Conservation (phyloP, 1,139 yeast species). For the Geotrichum restrictum region DNA sequence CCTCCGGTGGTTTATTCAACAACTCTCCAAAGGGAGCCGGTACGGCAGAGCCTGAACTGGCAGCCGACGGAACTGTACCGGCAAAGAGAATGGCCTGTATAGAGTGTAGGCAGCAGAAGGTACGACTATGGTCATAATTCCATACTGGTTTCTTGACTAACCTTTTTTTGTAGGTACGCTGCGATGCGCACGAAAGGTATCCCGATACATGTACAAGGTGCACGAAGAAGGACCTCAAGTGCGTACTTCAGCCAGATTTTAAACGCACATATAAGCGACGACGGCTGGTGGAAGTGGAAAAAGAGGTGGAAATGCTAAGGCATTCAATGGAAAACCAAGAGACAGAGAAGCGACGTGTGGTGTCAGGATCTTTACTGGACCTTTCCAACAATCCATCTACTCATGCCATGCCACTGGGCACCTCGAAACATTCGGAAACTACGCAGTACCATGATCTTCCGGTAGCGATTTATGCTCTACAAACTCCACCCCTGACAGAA, state of each 20-base stretch:
- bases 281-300: constrained; percentile 77
- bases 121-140: constrained; percentile 20
- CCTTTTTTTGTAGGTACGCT: constrained; percentile 47
- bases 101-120: constrained; percentile 92
- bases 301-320: constrained; percentile 66
- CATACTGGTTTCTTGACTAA: not conserved
- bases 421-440: not conserved
- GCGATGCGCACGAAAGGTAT: constrained; percentile 74
- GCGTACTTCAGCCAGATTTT: constrained; percentile 74
- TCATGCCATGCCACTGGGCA: not conserved
- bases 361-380: constrained; percentile 21
- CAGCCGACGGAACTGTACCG: not conserved
- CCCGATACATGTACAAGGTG: constrained; percentile 85
- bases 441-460: constrained; percentile 11
- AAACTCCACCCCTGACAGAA: not conserved
- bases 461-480: not conserved
- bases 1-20: too few relatives aligned
- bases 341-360: constrained; percentile 23
- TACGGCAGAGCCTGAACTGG: not conserved
- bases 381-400: constrained; percentile 11
- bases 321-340: constrained; percentile 44
- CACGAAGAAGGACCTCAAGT: constrained; percentile 59
- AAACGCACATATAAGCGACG: constrained; percentile 79
- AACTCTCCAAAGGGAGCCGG: not conserved
- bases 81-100: constrained; percentile 78